A percentile compares a stretch with the other conserved stretches of the same genome.
Evolutionary conservation across 257 asterid genomes (phyloP).

Genomic region (Ilex aquifolium): DNA sequence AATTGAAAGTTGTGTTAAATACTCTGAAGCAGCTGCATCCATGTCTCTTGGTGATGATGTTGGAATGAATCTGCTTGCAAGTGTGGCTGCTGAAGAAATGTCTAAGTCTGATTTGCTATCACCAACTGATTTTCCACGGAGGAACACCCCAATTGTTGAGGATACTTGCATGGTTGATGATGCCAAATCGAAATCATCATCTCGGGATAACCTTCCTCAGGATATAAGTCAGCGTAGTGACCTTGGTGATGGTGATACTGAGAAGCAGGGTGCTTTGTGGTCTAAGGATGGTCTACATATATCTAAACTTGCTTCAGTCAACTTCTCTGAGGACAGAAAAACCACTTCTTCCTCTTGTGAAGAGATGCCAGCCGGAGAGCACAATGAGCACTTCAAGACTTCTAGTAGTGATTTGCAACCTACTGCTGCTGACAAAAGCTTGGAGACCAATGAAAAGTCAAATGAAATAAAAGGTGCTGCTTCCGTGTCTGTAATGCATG

Average conservation of each 20-base stretch:
- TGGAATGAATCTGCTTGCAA: conserved; percentile 64
- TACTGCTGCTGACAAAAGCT: conserved; percentile 16
- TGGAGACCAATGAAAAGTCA: conserved; percentile 16
- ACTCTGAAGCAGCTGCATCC: conserved; percentile 42
- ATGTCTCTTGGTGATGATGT: conserved; percentile 42
- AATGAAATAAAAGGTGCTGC: conserved; percentile 12
- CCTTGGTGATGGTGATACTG: conserved; percentile 26
- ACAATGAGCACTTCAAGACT: conserved; percentile 9
- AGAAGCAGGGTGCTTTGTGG: conserved; percentile 19
- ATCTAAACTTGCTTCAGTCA: conserved; percentile 5
- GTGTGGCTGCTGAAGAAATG: conserved; percentile 60
- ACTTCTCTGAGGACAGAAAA: conserved; percentile 14
- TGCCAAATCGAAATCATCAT: conserved; percentile 27
- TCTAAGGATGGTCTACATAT: conserved; percentile 13
- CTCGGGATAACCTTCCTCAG: conserved; percentile 10
- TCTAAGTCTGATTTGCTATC: conserved; percentile 36
- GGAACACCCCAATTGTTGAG: conserved; percentile 25
- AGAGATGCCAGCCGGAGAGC: conserved; percentile 18
- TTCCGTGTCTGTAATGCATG: conserved; percentile 16
- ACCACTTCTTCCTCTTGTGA: conserved; percentile 10
- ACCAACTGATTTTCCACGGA: conserved; percentile 29
- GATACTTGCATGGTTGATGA: conserved; percentile 32
- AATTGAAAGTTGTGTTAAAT: conserved; percentile 54
- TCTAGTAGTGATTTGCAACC: conserved; percentile 12
- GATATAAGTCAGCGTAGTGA: conserved; percentile 2